Percentiles rank a stretch among this genome's conserved stretches.
Conservation (phyloP, 192 early-diverging fungal genomes). For the Rhizoclosmatium globosum region DNA sequence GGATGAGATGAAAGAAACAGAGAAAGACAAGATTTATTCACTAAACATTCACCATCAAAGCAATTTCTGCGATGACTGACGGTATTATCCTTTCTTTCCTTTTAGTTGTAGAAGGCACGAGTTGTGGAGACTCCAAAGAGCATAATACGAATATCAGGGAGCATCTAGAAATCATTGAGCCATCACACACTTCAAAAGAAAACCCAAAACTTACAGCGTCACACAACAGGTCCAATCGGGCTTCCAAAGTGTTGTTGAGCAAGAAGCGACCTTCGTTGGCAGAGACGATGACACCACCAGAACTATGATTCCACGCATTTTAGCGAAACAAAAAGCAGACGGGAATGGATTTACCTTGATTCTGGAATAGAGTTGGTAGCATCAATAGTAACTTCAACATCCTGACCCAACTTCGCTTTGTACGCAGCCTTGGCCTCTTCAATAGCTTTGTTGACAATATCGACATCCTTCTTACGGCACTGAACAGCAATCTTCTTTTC, state of each 20-base stretch:
- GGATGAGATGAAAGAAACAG: too few species aligned
- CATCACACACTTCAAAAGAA: not conserved
- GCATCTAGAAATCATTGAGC: slow-evolving; percentile 67
- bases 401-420: slow-evolving; percentile 58
- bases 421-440: slow-evolving; percentile 61
- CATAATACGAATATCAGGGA: slow-evolving; percentile 89
- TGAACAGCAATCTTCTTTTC: slow-evolving; percentile 76
- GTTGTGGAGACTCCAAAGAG: slow-evolving; percentile 92
- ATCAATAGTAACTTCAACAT: slow-evolving; percentile 63
- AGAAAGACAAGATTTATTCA: not conserved
- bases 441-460: slow-evolving; percentile 65
- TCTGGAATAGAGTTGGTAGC: slow-evolving; percentile 74
- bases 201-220: slow-evolving; percentile 53
- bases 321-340: not conserved
- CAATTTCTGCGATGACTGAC: too few species aligned
- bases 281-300: slow-evolving; percentile 89
- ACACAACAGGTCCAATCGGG: slow-evolving; percentile 83
- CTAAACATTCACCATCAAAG: not conserved
- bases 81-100: not conserved
- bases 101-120: slow-evolving; percentile 91
- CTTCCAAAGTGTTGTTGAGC: slow-evolving; percentile 90
- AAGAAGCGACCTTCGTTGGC: slow-evolving; percentile 80
- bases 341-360: slow-evolving; percentile 51
- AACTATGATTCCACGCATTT: slow-evolving; percentile 50
- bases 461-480: slow-evolving; percentile 76